A percentile compares a stretch with the other conserved stretches of the same genome.
Conservation (phyloP, 75 land plant species). For the Adiantum capillusveneris region DNA sequence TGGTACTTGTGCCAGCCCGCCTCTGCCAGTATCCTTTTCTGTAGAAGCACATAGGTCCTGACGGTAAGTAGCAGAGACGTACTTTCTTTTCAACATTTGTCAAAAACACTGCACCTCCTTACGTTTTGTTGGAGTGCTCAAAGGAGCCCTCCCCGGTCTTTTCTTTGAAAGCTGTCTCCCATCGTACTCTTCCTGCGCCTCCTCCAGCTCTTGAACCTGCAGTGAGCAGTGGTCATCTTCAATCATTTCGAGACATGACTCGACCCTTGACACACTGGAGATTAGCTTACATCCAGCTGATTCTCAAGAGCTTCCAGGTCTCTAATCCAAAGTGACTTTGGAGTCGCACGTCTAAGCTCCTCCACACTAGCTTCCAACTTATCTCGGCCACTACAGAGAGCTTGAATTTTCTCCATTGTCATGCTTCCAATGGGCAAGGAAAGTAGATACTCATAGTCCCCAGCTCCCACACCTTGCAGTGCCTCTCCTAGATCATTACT, state of each 20-base stretch:
- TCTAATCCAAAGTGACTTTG: constrained; percentile 61
- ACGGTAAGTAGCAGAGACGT: too few relatives aligned
- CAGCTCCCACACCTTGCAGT: constrained; percentile 24
- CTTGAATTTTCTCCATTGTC: constrained; percentile 76
- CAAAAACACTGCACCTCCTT: too few relatives aligned
- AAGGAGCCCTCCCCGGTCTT: constrained; percentile 10
- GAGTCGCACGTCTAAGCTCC: constrained; percentile 48
- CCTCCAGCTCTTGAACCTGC: constrained; percentile 34
- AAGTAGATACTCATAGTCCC: constrained; percentile 84
- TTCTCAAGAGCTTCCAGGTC: constrained; percentile 68
- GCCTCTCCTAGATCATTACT: constrained; percentile 28
- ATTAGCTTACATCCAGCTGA: constrained; percentile 70
- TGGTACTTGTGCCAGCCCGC: too few relatives aligned
- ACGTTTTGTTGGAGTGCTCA: constrained; percentile 8
- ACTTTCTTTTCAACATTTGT: too few relatives aligned
- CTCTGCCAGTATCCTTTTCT: too few relatives aligned
- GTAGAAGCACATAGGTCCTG: too few relatives aligned
- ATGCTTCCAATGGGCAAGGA: constrained; percentile 86
- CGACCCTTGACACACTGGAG: too few relatives aligned
- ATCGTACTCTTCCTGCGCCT: constrained; percentile 29
- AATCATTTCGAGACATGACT: not conserved
- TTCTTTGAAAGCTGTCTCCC: constrained; percentile 28
- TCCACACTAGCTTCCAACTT: constrained; percentile 56
- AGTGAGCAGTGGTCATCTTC: not conserved
- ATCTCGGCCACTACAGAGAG: constrained; percentile 50